Conservation (phyloP, 495 filamentous ascomycete species). For the Tuber microsphaerosporum region DNA sequence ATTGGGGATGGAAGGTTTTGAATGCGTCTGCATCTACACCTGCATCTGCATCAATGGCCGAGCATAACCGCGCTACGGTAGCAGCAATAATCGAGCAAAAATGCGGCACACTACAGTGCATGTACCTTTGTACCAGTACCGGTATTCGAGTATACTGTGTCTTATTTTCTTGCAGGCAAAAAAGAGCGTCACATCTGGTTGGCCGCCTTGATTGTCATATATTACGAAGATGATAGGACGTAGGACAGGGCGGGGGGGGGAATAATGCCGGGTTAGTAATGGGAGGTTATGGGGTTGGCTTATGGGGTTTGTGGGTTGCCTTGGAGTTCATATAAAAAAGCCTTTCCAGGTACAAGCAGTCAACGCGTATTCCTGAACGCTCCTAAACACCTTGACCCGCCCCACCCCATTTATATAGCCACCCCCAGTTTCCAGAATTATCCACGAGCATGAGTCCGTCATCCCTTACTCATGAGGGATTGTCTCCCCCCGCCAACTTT, state of each 20-base stretch:
- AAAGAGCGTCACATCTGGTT: not conserved
- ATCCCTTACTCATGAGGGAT: slow-evolving; percentile 20
- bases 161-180: not conserved
- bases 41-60: slow-evolving; percentile 4
- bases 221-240: not conserved
- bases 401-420: not conserved
- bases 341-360: not conserved
- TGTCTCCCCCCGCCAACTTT: slow-evolving; percentile 37
- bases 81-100: not conserved
- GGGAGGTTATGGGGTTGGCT: not conserved
- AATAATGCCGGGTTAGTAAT: not conserved
- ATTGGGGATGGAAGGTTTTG: not conserved
- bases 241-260: not conserved
- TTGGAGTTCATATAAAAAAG: slow-evolving; percentile 1
- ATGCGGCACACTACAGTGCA: not conserved
- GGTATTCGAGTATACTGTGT: not conserved
- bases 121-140: not conserved
- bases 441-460: slow-evolving; percentile 34
- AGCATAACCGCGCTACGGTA: not conserved
- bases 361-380: not conserved
- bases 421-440: slow-evolving; percentile 10
- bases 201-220: not conserved
- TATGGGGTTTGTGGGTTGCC: not conserved
- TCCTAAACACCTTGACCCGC: not conserved
- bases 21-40: not conserved